Percentiles rank a stretch among this genome's conserved stretches.
These are phyloP conservation scores for Cyberlindnera bimundalis DNA, from an alignment of 805 yeast species.

Conservation along the genomic window DNA sequence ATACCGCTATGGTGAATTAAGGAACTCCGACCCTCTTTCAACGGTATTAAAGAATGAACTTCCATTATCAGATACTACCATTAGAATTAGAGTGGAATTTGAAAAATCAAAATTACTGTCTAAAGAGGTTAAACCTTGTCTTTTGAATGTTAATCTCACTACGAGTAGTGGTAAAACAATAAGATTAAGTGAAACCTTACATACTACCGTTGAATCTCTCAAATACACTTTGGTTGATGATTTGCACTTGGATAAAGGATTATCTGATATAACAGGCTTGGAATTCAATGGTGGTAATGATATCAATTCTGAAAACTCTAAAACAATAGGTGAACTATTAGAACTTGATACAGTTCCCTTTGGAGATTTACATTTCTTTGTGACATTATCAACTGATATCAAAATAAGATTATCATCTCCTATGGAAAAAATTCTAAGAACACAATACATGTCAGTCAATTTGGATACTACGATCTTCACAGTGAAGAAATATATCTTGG, in stretches of 20 bases:
- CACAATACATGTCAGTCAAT: conserved; percentile 13
- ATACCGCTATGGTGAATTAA: conserved; percentile 15
- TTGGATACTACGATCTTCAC: conserved; percentile 21
- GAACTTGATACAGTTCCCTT: conserved; percentile 35
- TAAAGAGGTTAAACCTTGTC: conserved; percentile 11
- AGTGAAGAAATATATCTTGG: conserved; percentile 25
- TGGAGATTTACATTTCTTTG: conserved; percentile 27
- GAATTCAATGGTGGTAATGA: conserved; percentile 21
- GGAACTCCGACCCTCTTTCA: conserved; percentile 16
- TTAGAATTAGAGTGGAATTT: conserved; percentile 23
- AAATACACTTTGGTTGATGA: conserved; percentile 18
- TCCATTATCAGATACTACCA: conserved; percentile 5
- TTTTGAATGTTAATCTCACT: conserved; percentile 19
- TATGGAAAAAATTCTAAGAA: conserved; percentile 14
- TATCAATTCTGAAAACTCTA: conserved; percentile 16
- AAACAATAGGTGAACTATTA: conserved; percentile 28
- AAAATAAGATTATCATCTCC: conserved; percentile 28
- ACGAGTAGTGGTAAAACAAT: conserved; percentile 21
- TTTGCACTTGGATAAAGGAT: conserved; percentile 12
- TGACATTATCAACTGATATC: conserved; percentile 23
- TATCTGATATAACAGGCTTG: conserved; percentile 15
- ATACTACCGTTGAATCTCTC: conserved; percentile 14
- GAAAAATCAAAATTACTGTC: conserved; percentile 10
- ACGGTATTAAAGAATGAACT: conserved; percentile 13
- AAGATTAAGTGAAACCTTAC: conserved; percentile 14